Evolutionary conservation across 164 flowering plant species (phyloP).

Genomic region (Vitis riparia): DNA sequence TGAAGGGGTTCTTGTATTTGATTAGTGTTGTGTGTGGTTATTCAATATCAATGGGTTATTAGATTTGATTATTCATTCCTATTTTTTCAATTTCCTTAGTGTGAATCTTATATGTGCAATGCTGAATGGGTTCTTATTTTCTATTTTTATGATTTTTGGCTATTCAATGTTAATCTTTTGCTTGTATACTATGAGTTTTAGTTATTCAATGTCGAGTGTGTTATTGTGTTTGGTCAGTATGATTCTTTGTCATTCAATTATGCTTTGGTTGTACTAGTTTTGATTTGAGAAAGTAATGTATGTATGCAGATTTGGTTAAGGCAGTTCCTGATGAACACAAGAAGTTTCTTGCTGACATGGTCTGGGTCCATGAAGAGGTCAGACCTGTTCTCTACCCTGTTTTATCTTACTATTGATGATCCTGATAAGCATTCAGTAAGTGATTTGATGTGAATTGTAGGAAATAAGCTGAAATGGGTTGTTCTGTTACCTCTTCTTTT

Average conservation of each 20-base stretch:
- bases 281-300: background rate
- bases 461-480: too few species aligned
- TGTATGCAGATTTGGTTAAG: conserved; percentile 61
- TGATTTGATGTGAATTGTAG: too few species aligned
- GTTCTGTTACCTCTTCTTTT: too few species aligned
- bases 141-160: too few species aligned
- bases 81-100: background rate
- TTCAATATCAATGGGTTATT: background rate
- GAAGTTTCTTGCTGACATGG: conserved; percentile 79
- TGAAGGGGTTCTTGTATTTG: background rate
- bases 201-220: background rate
- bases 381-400: conserved; percentile 2
- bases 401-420: background rate
- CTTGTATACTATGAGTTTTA: background rate
- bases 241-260: background rate
- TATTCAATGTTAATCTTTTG: too few species aligned
- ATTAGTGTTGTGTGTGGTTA: too few species aligned
- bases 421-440: too few species aligned
- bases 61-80: background rate
- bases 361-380: conserved; percentile 98
- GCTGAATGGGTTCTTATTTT: background rate
- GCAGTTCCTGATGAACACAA: conserved; percentile 95
- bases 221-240: background rate
- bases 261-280: background rate
- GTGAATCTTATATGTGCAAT: background rate